Base-by-base conservation (phyloP, 225 moss, liverwort and hornwort species). In the Ulota crispa region DNA sequence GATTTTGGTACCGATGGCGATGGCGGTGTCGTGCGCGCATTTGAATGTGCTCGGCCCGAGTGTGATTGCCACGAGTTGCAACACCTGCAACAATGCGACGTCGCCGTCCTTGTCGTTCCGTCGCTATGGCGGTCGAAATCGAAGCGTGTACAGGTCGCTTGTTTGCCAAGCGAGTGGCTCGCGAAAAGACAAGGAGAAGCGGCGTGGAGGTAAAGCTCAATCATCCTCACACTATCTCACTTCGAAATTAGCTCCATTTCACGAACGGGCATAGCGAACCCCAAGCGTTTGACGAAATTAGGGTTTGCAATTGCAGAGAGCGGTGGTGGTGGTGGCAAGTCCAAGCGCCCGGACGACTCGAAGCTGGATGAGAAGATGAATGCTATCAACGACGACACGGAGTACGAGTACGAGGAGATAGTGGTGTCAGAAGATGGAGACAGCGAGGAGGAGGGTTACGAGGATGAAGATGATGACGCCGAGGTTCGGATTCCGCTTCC, bases 81-180 rank as follows among this genome's bases (percentile, higher is more conserved):
- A 78, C 68, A 72, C 80, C 8, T 70, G 78, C 50, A 81, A 85
- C 41, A 81, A 85, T 88, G 86, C 57, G 57, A 80, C 77, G 57
- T 59, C 76, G 18, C 71, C 81, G 16, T 76, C 39, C 56, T 63
- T 45, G 85, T 84, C 27, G 18, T 67, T 77, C 52, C 78, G 78
- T 34, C 50, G 42, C 9, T 27, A 3, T 26, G 72, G 80, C 9
- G 72, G 55, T 45, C 59, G 78, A 72, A 71, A 15, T 18, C 70
- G 37, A 34, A 81, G 74, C 6, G 56, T 70, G 5, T 47, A 85
- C 12, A 59, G 68, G 45, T 81, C 84, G 14, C 52, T 91, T 1
- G 75, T 74, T 31, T 91, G 91, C 76, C 88, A 79, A 21, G 85
- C 88, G 13, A 92, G 86, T 34, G 95, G 95, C 21, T 76, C 93